Base-by-base conservation (phyloP, 2,329 filamentous ascomycete species). In the Tolypocladium paradoxum region DNA sequence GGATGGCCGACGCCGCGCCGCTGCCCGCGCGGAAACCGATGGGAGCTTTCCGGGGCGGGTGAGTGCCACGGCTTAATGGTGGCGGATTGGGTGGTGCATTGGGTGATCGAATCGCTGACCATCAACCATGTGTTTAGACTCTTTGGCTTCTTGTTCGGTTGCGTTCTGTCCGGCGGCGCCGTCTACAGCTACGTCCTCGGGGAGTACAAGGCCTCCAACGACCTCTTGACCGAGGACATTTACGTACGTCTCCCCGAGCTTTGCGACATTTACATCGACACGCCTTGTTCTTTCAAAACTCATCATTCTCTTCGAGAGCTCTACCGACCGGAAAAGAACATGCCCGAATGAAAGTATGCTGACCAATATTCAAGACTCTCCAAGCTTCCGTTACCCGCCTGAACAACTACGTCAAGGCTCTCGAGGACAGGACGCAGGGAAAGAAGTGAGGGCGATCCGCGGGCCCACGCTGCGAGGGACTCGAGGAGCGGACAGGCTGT, bases 151-250 rank as follows among this genome's bases (percentile, higher is more conserved):
- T 83, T 97, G 50, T 77, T 93, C 58, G 92, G 92, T 60, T 84
- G 87, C 57, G 85, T 87, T 48, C 76, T 90, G 51, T 85, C 91
- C 46, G 90, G 90, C 63, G 81, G 80, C 51, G 85, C 83, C 54
- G 87, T 95, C 62, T 97, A 96, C 75, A 90, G 89, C 70, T 97
- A 97, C 70, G 82, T 96, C 60, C 75, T 97, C 62, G 84, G 92
- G 68, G 91, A 97, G 71, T 97, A 96, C 77, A 90, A 90, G 74
- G 78, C 90, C 45, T 88, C 90, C 61, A 97, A 96, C 75, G 88
- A 95, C 73, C 80, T 96, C 65, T 76, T 97, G 72, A 92, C 86
- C 56, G 90, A 96, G 73, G 92, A 97, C 72, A 96, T 97, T 69
- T 92, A 92, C 73, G 92, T 96, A 81, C 71, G 89, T 85, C 27